Percentiles rank a stretch among this genome's conserved stretches.
Conservation (phyloP, 495 filamentous ascomycete species). For the Talaromyces wortmannii region DNA sequence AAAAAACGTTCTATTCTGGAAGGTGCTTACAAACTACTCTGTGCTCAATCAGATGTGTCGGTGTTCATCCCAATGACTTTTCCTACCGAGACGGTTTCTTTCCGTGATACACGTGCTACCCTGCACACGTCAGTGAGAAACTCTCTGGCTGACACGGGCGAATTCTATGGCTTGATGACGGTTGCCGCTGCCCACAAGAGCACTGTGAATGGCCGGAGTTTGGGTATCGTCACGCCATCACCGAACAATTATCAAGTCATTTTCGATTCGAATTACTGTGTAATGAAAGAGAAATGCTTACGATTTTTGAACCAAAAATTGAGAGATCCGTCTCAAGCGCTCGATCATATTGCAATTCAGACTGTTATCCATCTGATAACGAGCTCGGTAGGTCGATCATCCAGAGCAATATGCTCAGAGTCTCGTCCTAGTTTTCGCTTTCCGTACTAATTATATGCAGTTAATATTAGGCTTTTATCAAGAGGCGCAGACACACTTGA, state of each 20-base stretch:
- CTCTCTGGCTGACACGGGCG: slow-evolving; percentile 24
- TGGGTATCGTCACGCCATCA: slow-evolving; percentile 1
- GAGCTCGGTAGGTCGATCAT: slow-evolving; percentile 17
- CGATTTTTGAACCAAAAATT: slow-evolving; percentile 27
- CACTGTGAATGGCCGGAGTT: slow-evolving; percentile 13
- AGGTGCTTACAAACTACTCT: background rate
- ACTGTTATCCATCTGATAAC: slow-evolving; percentile 29
- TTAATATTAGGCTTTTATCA: slow-evolving; percentile 25
- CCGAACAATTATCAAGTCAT: slow-evolving; percentile 1
- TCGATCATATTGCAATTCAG: slow-evolving; percentile 26
- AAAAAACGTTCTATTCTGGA: background rate
- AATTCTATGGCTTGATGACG: slow-evolving; percentile 30
- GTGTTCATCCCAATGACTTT: slow-evolving; percentile 32
- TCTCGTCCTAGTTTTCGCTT: background rate
- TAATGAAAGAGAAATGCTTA: slow-evolving; percentile 27
- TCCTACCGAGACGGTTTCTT: slow-evolving; percentile 16
- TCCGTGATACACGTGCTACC: slow-evolving; percentile 7
- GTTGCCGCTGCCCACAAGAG: slow-evolving; percentile 30
- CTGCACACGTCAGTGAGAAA: slow-evolving; percentile 22
- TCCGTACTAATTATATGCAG: slow-evolving; percentile 10
- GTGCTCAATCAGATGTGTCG: slow-evolving; percentile 15
- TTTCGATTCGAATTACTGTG: slow-evolving; percentile 25
- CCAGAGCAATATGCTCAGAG: background rate
- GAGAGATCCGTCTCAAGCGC: slow-evolving; percentile 13
- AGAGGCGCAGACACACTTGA: slow-evolving; percentile 26